Percentiles rank a stretch among this genome's conserved stretches.
Evolutionary conservation across 345 rosid genomes (phyloP).

Genomic region (Eucalyptus tenuipes): DNA sequence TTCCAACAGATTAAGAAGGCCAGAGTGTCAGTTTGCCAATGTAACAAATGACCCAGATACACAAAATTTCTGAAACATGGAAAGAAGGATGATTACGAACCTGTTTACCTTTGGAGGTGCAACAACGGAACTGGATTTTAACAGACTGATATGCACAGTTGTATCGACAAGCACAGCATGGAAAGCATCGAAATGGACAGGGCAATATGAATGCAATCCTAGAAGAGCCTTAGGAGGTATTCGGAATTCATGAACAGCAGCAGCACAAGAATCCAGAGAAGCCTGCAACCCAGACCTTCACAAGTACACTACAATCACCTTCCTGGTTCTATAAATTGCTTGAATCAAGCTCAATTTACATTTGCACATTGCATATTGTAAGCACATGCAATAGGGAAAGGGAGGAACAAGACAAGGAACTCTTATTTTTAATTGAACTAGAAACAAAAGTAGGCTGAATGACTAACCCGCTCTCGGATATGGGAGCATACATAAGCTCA

Average conservation of each 20-base stretch:
- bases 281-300: constrained; percentile 43
- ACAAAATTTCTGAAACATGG: background rate
- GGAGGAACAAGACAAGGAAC: background rate
- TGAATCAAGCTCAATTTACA: background rate
- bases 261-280: constrained; percentile 42
- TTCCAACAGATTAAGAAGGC: background rate
- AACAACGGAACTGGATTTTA: constrained; percentile 41
- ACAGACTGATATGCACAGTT: constrained; percentile 59
- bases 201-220: constrained; percentile 91
- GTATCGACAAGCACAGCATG: constrained; percentile 81
- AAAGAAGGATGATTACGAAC: constrained; percentile 28
- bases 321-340: background rate
- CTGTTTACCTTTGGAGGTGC: constrained; percentile 34
- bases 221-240: constrained; percentile 89
- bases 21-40: background rate
- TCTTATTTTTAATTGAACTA: background rate
- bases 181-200: constrained; percentile 77
- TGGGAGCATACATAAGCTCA: constrained; percentile 82
- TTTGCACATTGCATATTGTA: background rate
- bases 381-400: background rate
- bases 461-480: constrained; percentile 39
- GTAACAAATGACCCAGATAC: background rate
- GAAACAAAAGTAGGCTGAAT: background rate
- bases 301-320: background rate
- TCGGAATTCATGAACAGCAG: constrained; percentile 76